A percentile compares a stretch with the other conserved stretches of the same genome.
These are phyloP conservation scores for Ceriops zippeliana DNA, from an alignment of 345 rosid species.

Conservation along the genomic window DNA sequence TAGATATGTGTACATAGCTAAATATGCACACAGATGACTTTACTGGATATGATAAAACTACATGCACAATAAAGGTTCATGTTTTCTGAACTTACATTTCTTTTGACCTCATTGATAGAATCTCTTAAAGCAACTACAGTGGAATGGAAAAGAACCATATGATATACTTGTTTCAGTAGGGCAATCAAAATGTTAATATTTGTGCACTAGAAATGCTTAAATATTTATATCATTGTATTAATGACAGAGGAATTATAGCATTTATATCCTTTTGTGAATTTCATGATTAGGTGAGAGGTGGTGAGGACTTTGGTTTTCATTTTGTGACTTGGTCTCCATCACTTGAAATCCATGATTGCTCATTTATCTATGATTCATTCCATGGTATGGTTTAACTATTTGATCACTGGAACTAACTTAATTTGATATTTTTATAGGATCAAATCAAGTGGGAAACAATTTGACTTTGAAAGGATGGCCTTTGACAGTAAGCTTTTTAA, in stretches of 20 bases:
- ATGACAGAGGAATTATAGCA: no score
- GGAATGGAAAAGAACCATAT: neutral
- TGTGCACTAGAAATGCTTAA: no score
- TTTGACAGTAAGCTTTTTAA: constrained; percentile 40
- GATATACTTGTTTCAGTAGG: neutral
- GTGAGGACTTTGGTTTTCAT: no score
- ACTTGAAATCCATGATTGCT: neutral
- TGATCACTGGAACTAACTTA: constrained; percentile 7
- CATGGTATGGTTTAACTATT: neutral
- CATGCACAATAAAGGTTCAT: neutral
- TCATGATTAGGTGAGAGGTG: no score
- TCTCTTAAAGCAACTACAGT: neutral
- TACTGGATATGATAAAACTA: no score
- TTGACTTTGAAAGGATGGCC: constrained; percentile 74
- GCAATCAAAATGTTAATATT: no score
- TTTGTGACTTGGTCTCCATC: no score
- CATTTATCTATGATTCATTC: no score
- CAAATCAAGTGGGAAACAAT: constrained; percentile 49
- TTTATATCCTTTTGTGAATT: no score
- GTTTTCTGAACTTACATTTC: neutral
- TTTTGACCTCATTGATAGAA: neutral
- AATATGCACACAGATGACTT: no score
- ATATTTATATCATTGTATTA: no score
- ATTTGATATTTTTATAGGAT: constrained; percentile 30
- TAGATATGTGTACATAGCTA: no score